A percentile compares a stretch with the other conserved stretches of the same genome.
Evolutionary conservation across 352 stramenopile species (phyloP).

Genomic region (Globisporangium polare): DNA sequence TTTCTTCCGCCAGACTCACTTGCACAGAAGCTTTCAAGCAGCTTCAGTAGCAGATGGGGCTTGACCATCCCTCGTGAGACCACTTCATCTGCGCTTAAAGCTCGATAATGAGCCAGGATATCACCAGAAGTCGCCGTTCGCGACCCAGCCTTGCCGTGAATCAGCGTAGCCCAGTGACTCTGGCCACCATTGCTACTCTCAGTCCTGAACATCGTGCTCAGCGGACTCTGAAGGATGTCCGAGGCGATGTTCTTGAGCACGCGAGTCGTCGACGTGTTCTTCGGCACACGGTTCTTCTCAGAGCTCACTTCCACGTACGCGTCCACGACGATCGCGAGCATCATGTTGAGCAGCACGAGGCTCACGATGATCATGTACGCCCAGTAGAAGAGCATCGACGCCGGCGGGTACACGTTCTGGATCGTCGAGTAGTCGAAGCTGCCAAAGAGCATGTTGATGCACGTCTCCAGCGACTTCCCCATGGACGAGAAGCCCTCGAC

Average conservation of each 20-base stretch:
- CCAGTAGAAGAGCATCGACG: slow-evolving; percentile 67
- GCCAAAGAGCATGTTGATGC: slow-evolving; percentile 66
- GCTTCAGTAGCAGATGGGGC: neutral
- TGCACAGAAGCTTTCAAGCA: neutral
- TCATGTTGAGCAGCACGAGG: slow-evolving; percentile 69
- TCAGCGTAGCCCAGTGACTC: neutral
- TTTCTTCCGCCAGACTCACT: neutral
- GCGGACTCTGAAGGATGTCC: slow-evolving; percentile 11
- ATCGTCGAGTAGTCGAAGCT: slow-evolving; percentile 57
- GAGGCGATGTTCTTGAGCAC: slow-evolving; percentile 26
- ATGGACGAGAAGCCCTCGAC: slow-evolving; percentile 46
- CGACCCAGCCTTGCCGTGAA: neutral
- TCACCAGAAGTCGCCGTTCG: neutral
- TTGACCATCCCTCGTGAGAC: neutral
- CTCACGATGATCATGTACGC: slow-evolving; percentile 57
- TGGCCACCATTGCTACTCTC: neutral
- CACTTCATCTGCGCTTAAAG: neutral
- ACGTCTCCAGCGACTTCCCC: slow-evolving; percentile 37
- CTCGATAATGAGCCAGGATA: neutral
- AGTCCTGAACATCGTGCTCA: neutral
- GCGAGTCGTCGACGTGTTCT: slow-evolving; percentile 22
- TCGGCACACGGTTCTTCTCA: slow-evolving; percentile 23
- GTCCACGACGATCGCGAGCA: slow-evolving; percentile 65
- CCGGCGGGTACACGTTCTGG: slow-evolving; percentile 30
- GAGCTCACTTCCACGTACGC: slow-evolving; percentile 47